These are phyloP conservation scores for Colletotrichum magnum DNA, from an alignment of 2,329 filamentous ascomycete genomes.

Conservation along the genomic window DNA sequence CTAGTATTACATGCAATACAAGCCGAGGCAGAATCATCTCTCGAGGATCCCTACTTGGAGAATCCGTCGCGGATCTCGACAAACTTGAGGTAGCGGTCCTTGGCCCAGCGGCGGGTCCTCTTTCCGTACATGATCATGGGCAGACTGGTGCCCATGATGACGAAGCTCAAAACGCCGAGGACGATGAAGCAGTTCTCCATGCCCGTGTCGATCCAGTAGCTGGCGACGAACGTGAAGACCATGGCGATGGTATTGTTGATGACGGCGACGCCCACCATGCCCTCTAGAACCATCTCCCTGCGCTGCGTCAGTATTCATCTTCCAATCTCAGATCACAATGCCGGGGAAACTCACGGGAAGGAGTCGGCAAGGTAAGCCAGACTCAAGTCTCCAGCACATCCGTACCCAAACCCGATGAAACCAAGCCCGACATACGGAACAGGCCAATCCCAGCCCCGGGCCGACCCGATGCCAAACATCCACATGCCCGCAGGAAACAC, in stretches of 20 bases:
- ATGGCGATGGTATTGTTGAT: slow-evolving; percentile 70
- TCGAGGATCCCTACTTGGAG: slow-evolving; percentile 17
- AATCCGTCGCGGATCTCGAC: slow-evolving; percentile 61
- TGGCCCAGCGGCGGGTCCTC: slow-evolving; percentile 61
- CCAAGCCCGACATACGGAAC: slow-evolving; percentile 68
- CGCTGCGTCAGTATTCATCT: neutral
- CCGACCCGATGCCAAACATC: slow-evolving; percentile 67
- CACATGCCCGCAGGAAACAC: slow-evolving; percentile 66
- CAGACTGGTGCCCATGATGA: slow-evolving; percentile 63
- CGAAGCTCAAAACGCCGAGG: slow-evolving; percentile 65
- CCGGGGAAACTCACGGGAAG: slow-evolving; percentile 54
- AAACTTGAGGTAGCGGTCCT: slow-evolving; percentile 60
- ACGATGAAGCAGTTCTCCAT: slow-evolving; percentile 65
- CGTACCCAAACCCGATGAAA: slow-evolving; percentile 72
- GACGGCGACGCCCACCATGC: slow-evolving; percentile 70
- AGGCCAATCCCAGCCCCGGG: slow-evolving; percentile 66
- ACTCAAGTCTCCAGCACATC: slow-evolving; percentile 69
- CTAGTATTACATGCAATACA: too few relatives aligned
- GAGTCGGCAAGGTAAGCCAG: slow-evolving; percentile 69
- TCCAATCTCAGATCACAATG: neutral
- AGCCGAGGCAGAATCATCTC: too few relatives aligned
- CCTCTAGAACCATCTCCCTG: slow-evolving; percentile 67
- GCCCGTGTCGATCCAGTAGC: slow-evolving; percentile 63
- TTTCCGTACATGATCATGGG: slow-evolving; percentile 71
- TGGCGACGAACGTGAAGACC: slow-evolving; percentile 67